A percentile compares a stretch with the other conserved stretches of the same genome.
These are phyloP conservation scores for Rehmannia glutinosa DNA, from an alignment of 257 asterid species.

Conservation along the genomic window DNA sequence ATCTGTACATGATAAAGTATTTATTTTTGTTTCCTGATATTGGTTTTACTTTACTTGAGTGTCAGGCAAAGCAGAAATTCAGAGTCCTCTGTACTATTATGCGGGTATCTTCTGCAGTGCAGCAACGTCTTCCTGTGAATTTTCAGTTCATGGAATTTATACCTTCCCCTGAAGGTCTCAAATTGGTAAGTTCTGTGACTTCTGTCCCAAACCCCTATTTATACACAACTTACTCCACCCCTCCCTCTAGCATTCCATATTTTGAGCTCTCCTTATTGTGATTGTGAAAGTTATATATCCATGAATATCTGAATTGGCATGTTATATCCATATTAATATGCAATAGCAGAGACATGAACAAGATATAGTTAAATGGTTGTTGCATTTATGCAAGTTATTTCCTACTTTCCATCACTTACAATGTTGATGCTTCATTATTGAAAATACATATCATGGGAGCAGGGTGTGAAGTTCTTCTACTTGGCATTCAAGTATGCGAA, in stretches of 20 bases:
- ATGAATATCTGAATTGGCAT: not conserved
- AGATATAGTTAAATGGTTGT: not conserved
- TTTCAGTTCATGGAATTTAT: conserved; percentile 32
- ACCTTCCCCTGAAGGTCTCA: conserved; percentile 45
- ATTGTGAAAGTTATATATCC: not conserved
- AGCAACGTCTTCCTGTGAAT: conserved; percentile 32
- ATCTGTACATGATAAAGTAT: not conserved
- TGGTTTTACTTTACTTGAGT: conserved; percentile 9
- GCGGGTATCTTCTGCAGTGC: conserved; percentile 51
- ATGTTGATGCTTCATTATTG: conserved; percentile 1
- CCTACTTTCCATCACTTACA: no score
- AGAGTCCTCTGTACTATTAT: conserved; percentile 56
- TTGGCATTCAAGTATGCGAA: not conserved
- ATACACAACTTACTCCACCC: not conserved
- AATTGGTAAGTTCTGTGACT: conserved; percentile 76
- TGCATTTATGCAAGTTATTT: not conserved
- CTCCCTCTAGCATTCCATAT: not conserved
- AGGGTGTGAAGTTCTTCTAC: not conserved
- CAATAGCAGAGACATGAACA: not conserved
- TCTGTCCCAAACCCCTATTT: no score
- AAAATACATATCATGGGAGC: not conserved
- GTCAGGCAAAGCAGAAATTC: conserved; percentile 53
- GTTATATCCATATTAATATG: not conserved
- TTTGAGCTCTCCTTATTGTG: conserved; percentile 2
- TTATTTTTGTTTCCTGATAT: not conserved